These are phyloP conservation scores for Citrus australasica DNA, from an alignment of 345 rosid genomes.

Conservation along the genomic window DNA sequence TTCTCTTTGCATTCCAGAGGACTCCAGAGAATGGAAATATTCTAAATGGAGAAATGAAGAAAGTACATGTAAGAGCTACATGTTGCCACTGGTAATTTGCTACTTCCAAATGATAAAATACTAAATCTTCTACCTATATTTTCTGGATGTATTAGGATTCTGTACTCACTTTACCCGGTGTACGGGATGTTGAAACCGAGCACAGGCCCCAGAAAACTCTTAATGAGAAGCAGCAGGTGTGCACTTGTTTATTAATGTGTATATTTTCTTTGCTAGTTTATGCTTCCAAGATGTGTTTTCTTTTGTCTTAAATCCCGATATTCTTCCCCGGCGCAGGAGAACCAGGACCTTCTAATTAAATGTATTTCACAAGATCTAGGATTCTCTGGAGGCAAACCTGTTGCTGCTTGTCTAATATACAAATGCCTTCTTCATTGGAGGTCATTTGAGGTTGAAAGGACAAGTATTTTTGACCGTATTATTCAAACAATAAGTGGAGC, in stretches of 20 bases:
- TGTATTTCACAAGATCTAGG: slow-evolving; percentile 86
- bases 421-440: slow-evolving; percentile 94
- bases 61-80: slow-evolving; percentile 34
- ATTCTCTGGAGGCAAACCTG: slow-evolving; percentile 78
- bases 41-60: slow-evolving; percentile 65
- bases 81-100: slow-evolving; percentile 8
- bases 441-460: slow-evolving; percentile 91
- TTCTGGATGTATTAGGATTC: slow-evolving; percentile 30
- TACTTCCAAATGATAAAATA: background rate
- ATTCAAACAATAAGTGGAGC: slow-evolving; percentile 82
- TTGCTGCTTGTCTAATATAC: slow-evolving; percentile 91
- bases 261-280: background rate
- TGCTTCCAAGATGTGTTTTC: background rate
- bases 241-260: background rate
- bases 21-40: slow-evolving; percentile 60
- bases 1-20: slow-evolving; percentile 54
- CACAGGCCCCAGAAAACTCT: slow-evolving; percentile 85
- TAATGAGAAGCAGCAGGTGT: slow-evolving; percentile 92
- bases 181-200: slow-evolving; percentile 66
- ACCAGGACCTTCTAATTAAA: slow-evolving; percentile 77
- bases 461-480: slow-evolving; percentile 77
- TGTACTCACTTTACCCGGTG: slow-evolving; percentile 15
- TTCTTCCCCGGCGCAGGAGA: slow-evolving; percentile 57
- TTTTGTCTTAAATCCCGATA: background rate
- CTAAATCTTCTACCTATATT: slow-evolving; percentile 13